Evolutionary conservation across 2,329 filamentous ascomycete genomes (phyloP).

Genomic region (Metarhizium album): DNA sequence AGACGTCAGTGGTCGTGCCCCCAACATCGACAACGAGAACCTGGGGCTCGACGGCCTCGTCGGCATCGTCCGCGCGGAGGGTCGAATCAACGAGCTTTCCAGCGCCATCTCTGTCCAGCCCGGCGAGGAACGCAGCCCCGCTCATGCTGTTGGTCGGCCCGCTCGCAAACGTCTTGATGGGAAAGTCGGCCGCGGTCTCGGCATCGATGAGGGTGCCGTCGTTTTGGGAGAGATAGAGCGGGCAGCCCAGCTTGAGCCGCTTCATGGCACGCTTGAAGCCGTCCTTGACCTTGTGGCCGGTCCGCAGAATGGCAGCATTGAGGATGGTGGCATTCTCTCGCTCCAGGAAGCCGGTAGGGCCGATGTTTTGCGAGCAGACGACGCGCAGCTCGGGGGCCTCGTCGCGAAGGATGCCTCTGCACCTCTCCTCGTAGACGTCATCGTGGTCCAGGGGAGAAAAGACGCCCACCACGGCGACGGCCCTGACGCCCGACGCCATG

Average conservation of each 20-base stretch:
- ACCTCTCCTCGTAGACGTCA: slow-evolving; percentile 28
- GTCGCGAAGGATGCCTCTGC: slow-evolving; percentile 25
- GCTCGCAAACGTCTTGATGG: slow-evolving; percentile 42
- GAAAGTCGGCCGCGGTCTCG: slow-evolving; percentile 33
- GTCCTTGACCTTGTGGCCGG: slow-evolving; percentile 34
- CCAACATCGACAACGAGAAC: slow-evolving; percentile 47
- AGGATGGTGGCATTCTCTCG: slow-evolving; percentile 45
- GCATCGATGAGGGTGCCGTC: slow-evolving; percentile 42
- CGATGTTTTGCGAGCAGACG: slow-evolving; percentile 33
- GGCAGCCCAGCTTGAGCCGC: slow-evolving; percentile 29
- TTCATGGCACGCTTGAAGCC: slow-evolving; percentile 36
- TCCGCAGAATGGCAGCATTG: slow-evolving; percentile 39
- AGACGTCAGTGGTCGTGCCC: slow-evolving; percentile 51
- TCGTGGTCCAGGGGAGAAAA: slow-evolving; percentile 35
- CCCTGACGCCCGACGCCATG: slow-evolving; percentile 22
- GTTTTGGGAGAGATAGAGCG: slow-evolving; percentile 40
- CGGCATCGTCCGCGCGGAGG: not conserved
- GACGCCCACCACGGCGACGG: slow-evolving; percentile 32
- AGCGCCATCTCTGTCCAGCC: slow-evolving; percentile 23
- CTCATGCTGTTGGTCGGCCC: slow-evolving; percentile 44
- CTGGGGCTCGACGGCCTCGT: slow-evolving; percentile 17
- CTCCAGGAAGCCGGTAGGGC: slow-evolving; percentile 31
- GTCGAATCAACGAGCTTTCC: not conserved
- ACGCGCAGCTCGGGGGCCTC: slow-evolving; percentile 24
- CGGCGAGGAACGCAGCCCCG: slow-evolving; percentile 43